Conservation (phyloP, 805 yeast genomes). For the Nakazawaea populi region DNA sequence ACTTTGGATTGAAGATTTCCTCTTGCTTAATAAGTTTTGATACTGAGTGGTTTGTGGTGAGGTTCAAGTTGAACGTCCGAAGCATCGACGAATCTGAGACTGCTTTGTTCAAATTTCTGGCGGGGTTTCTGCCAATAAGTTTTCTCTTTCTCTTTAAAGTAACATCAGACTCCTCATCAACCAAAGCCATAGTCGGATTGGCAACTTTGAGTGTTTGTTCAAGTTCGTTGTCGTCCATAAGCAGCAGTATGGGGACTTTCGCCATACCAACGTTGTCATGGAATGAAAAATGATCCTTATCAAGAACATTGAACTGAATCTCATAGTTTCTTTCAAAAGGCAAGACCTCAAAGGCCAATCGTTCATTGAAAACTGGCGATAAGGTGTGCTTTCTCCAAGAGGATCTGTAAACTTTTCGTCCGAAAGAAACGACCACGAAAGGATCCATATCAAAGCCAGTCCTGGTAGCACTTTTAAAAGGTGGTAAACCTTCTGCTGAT, state of each 20-base stretch:
- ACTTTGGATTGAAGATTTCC: conserved; percentile 40
- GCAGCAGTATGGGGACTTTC: conserved; percentile 43
- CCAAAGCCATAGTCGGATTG: conserved; percentile 11
- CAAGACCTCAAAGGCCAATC: conserved; percentile 71
- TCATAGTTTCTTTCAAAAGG: conserved; percentile 61
- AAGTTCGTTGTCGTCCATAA: conserved; percentile 10
- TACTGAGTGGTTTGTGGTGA: conserved; percentile 21
- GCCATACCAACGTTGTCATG: conserved; percentile 79
- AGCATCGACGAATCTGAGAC: conserved; percentile 35
- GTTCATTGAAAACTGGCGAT: conserved; percentile 77
- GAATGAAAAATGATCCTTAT: conserved; percentile 75
- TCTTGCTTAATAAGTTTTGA: conserved; percentile 27
- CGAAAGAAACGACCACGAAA: conserved; percentile 86
- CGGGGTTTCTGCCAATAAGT: conserved; percentile 16
- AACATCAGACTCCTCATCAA: conserved; percentile 11
- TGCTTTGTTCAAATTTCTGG: conserved; percentile 25
- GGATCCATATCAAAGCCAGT: conserved; percentile 95
- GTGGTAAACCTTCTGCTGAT: conserved; percentile 74
- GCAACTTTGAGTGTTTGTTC: conserved; percentile 8
- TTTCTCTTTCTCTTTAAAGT: conserved; percentile 14
- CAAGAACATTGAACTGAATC: conserved; percentile 69
- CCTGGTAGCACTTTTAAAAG: conserved; percentile 60
- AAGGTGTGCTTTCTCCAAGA: conserved; percentile 78
- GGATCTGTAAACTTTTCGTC: conserved; percentile 80
- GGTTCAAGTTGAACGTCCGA: conserved; percentile 31